These are phyloP conservation scores for Nakazawaea populi DNA, from an alignment of 805 yeast genomes.

Conservation along the genomic window DNA sequence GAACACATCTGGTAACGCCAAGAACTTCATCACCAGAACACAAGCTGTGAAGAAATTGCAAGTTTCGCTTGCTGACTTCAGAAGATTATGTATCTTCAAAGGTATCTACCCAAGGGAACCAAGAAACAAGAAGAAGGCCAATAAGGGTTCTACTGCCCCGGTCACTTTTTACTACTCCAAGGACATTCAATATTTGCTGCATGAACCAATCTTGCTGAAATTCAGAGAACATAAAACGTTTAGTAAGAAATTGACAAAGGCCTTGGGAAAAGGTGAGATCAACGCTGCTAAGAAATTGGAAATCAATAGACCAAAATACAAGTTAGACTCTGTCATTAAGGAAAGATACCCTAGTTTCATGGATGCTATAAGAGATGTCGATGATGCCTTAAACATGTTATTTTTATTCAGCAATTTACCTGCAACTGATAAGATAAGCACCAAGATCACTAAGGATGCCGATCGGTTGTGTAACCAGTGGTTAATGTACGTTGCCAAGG, in stretches of 20 bases:
- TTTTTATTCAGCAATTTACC: conserved; percentile 94
- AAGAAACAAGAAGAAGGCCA: conserved; percentile 90
- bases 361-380: conserved; percentile 90
- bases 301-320: conserved; percentile 73
- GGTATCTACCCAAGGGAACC: conserved; percentile 98
- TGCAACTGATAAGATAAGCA: conserved; percentile 76
- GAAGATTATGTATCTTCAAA: conserved; percentile 94
- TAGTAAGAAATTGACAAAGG: conserved; percentile 82
- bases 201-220: conserved; percentile 87
- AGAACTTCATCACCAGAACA: conserved; percentile 87
- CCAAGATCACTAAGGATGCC: conserved; percentile 83
- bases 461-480: conserved; percentile 85
- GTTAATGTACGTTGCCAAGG: conserved; percentile 89
- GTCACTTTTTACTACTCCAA: conserved; percentile 90
- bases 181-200: conserved; percentile 91
- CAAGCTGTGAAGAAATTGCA: conserved; percentile 92
- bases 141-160: conserved; percentile 96
- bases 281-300: conserved; percentile 84
- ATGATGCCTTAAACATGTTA: conserved; percentile 93
- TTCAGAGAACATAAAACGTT: conserved; percentile 95
- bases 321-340: conserved; percentile 83
- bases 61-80: conserved; percentile 91
- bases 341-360: conserved; percentile 93
- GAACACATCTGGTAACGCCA: conserved; percentile 84
- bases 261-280: conserved; percentile 89